Evolutionary conservation across 2,329 filamentous ascomycete genomes (phyloP).

Genomic region (Arachnopeziza araneosa): DNA sequence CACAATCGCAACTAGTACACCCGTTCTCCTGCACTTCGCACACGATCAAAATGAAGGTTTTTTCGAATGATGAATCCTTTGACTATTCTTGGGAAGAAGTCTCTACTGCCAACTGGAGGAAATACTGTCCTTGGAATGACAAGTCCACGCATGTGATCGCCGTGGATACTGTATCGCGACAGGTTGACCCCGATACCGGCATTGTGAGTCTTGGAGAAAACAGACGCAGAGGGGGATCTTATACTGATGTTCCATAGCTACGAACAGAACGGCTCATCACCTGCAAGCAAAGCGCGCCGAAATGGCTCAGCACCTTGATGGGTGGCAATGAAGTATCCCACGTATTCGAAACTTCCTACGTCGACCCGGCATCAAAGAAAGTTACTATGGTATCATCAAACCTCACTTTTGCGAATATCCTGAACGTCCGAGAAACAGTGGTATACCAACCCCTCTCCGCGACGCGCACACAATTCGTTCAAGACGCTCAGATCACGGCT

Average conservation of each 20-base stretch:
- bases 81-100: slow-evolving; percentile 99
- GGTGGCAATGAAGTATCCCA: slow-evolving; percentile 76
- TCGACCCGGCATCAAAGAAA: slow-evolving; percentile 75
- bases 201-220: slow-evolving; percentile 46
- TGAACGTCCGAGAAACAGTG: slow-evolving; percentile 91
- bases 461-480: slow-evolving; percentile 71
- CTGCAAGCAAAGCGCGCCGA: slow-evolving; percentile 61
- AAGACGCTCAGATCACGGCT: slow-evolving; percentile 89
- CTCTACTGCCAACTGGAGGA: slow-evolving; percentile 94
- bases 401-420: slow-evolving; percentile 83
- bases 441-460: slow-evolving; percentile 62
- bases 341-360: slow-evolving; percentile 94
- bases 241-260: slow-evolving; percentile 38
- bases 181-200: slow-evolving; percentile 56
- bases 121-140: slow-evolving; percentile 98
- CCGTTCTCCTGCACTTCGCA: slow-evolving; percentile 16
- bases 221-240: neutral
- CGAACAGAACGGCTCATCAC: slow-evolving; percentile 66
- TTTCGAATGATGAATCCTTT: slow-evolving; percentile 83
- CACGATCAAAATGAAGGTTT: slow-evolving; percentile 76
- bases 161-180: slow-evolving; percentile 83
- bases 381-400: slow-evolving; percentile 97
- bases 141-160: slow-evolving; percentile 95
- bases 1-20: neutral
- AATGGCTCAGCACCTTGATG: slow-evolving; percentile 76